Percentiles rank a stretch among this genome's conserved stretches.
Conservation (phyloP, 768 basidiomycete genomes). For the Rhizopogon vulgaris region DNA sequence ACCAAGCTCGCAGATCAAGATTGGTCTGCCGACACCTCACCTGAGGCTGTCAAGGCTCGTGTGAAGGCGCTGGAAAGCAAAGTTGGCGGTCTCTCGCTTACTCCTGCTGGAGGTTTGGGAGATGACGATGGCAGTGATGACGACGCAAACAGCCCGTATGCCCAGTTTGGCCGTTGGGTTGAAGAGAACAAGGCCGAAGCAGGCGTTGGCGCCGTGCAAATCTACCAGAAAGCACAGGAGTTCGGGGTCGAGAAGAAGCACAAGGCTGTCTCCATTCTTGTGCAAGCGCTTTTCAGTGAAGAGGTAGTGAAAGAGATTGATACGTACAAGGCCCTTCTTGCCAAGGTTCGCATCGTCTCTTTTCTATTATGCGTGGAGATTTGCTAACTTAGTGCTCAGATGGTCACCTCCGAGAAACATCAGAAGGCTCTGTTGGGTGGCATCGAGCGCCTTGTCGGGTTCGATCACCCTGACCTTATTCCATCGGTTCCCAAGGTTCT, state of each 20-base stretch:
- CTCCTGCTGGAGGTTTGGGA: slow-evolving; percentile 31
- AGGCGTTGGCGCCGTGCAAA: slow-evolving; percentile 42
- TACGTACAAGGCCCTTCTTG: slow-evolving; percentile 62
- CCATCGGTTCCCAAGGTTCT: slow-evolving; percentile 81
- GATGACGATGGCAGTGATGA: slow-evolving; percentile 91
- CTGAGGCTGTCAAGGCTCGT: slow-evolving; percentile 82
- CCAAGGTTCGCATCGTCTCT: slow-evolving; percentile 48
- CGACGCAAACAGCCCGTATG: slow-evolving; percentile 80
- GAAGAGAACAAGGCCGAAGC: slow-evolving; percentile 53
- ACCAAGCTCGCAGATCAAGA: slow-evolving; percentile 61
- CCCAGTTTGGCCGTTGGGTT: slow-evolving; percentile 78
- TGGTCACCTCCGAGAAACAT: slow-evolving; percentile 90
- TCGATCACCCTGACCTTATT: slow-evolving; percentile 66
- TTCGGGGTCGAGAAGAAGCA: slow-evolving; percentile 93
- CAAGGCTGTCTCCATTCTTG: slow-evolving; percentile 78
- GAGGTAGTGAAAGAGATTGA: slow-evolving; percentile 61
- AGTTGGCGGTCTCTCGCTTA: slow-evolving; percentile 44
- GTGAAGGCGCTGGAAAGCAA: slow-evolving; percentile 61
- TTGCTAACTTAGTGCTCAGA: slow-evolving; percentile 34
- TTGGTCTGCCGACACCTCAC: slow-evolving; percentile 90
- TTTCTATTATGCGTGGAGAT: background rate
- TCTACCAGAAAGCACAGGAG: slow-evolving; percentile 88
- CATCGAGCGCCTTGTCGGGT: slow-evolving; percentile 79
- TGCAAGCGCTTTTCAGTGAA: slow-evolving; percentile 77
- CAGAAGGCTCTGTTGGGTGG: slow-evolving; percentile 94